phyloP scores from a whole-genome alignment of 2,329 filamentous ascomycete genomes.

The Cercospora sp. region DNA sequence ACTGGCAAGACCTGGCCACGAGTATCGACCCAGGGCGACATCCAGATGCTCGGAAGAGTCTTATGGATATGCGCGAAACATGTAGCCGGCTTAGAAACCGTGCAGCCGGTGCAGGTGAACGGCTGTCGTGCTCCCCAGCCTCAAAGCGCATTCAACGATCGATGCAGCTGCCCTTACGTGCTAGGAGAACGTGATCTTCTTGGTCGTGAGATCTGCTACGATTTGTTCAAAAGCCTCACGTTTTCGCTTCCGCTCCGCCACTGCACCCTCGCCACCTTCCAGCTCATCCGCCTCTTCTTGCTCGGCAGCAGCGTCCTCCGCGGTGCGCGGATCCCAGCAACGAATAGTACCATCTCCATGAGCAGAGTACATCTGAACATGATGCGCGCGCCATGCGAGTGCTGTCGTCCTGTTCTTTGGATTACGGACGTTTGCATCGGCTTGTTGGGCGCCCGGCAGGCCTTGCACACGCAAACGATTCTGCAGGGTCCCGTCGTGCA shows the following conservation, averaged over 20 bases:
- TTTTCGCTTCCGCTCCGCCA: constrained; percentile 63
- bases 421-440: constrained; percentile 30
- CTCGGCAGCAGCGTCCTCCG: constrained; percentile 48
- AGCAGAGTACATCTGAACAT: constrained; percentile 74
- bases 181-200: constrained; percentile 60
- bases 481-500: constrained; percentile 73
- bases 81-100: background rate
- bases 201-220: constrained; percentile 72
- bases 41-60: background rate
- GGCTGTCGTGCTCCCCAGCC: background rate
- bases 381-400: constrained; percentile 72
- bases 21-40: background rate
- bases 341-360: constrained; percentile 83
- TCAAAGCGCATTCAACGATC: background rate
- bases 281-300: constrained; percentile 45
- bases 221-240: constrained; percentile 77
- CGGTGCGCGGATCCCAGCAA: constrained; percentile 67
- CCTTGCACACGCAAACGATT: constrained; percentile 68
- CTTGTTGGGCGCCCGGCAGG: constrained; percentile 19
- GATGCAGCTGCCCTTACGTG: background rate
- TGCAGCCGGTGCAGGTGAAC: constrained; percentile 1
- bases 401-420: constrained; percentile 64
- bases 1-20: background rate
- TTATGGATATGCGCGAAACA: background rate
- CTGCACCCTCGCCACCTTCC: constrained; percentile 43